Conservation (phyloP, 2,329 filamentous ascomycete species). For the Cladosporium sp. region DNA sequence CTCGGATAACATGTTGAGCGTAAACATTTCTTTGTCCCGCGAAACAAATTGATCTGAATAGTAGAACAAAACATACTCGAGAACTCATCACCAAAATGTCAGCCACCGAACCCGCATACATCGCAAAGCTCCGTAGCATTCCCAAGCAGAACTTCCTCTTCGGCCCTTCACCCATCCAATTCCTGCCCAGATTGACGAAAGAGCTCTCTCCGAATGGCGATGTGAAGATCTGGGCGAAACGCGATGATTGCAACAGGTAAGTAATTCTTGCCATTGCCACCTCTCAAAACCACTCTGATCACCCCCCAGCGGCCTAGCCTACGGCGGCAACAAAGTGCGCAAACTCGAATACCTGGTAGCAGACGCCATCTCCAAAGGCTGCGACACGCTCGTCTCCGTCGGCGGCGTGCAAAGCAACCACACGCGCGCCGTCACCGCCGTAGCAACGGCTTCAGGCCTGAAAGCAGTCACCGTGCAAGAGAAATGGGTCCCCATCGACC, state of each 20-base stretch:
- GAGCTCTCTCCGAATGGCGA: conserved; percentile 50
- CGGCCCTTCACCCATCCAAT: conserved; percentile 63
- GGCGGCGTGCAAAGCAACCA: conserved; percentile 37
- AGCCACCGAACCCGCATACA: conserved; percentile 16
- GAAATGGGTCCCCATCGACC: conserved; percentile 29
- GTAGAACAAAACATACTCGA: neutral
- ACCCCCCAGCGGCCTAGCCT: conserved; percentile 26
- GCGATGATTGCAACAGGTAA: conserved; percentile 54
- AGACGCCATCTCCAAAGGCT: conserved; percentile 27
- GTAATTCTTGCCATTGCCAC: neutral
- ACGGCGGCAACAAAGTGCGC: conserved; percentile 36
- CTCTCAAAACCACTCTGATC: neutral
- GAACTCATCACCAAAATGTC: neutral
- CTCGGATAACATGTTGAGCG: neutral
- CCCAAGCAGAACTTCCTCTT: conserved; percentile 59
- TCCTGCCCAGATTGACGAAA: conserved; percentile 59
- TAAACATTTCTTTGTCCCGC: neutral
- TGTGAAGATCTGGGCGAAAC: conserved; percentile 64
- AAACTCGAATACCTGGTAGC: conserved; percentile 37
- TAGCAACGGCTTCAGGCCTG: conserved; percentile 30
- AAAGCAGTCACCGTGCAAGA: conserved; percentile 29
- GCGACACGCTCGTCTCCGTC: conserved; percentile 32
- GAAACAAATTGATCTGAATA: neutral
- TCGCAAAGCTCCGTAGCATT: conserved; percentile 39
- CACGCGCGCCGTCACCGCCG: conserved; percentile 33